A percentile compares a stretch with the other conserved stretches of the same genome.
phyloP scores from a whole-genome alignment of 179 eudicot species.

The Beta corolliflora region DNA sequence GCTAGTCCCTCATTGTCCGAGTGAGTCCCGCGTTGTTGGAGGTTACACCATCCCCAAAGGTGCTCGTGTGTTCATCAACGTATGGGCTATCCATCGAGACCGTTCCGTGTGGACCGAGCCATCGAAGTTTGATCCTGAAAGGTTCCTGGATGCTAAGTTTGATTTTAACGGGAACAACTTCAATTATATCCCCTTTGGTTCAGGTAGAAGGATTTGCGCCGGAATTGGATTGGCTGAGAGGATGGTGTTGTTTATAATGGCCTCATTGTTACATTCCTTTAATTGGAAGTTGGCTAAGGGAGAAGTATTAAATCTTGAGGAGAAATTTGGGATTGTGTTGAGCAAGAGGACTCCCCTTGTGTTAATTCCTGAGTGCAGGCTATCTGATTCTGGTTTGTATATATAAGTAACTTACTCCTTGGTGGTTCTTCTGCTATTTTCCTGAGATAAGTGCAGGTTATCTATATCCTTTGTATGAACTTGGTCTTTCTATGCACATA shows the following conservation, averaged over 20 bases:
- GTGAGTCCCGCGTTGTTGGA: slow-evolving; percentile 41
- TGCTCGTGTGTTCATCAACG: slow-evolving; percentile 54
- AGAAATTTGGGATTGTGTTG: slow-evolving; percentile 64
- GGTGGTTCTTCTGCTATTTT: too few species aligned
- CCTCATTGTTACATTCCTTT: slow-evolving; percentile 59
- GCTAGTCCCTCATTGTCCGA: slow-evolving; percentile 58
- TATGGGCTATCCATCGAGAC: slow-evolving; percentile 66
- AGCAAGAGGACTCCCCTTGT: slow-evolving; percentile 45
- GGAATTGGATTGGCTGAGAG: slow-evolving; percentile 64
- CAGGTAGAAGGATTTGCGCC: slow-evolving; percentile 65
- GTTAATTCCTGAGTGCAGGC: slow-evolving; percentile 47
- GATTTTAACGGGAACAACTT: slow-evolving; percentile 54
- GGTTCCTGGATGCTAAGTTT: slow-evolving; percentile 51
- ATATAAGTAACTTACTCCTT: slow-evolving; percentile 9
- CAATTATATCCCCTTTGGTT: slow-evolving; percentile 61
- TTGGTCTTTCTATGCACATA: too few species aligned
- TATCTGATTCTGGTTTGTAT: slow-evolving; percentile 36
- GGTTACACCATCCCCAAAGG: slow-evolving; percentile 62
- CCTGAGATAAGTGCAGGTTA: too few species aligned
- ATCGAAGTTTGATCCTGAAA: slow-evolving; percentile 51
- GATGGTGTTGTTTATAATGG: slow-evolving; percentile 47
- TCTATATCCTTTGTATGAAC: too few species aligned
- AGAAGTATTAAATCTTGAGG: slow-evolving; percentile 41
- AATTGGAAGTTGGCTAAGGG: slow-evolving; percentile 57
- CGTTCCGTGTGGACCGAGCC: slow-evolving; percentile 56